Evolutionary conservation across 176 grass and related monocot species (phyloP).

Genomic region (Cenchrus purpureus): DNA sequence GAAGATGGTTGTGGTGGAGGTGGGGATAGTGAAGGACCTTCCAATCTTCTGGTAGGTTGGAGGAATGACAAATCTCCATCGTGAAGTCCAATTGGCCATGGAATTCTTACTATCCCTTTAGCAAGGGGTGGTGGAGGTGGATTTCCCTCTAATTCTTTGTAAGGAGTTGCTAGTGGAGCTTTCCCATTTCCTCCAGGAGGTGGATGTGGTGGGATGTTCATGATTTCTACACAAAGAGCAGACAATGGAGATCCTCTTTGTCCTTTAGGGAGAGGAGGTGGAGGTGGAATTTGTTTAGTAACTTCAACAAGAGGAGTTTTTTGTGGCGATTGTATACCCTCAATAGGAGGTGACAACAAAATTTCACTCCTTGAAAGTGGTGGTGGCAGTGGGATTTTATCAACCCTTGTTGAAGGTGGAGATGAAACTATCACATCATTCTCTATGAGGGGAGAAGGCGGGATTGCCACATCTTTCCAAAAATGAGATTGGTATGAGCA

Average conservation of each 20-base stretch:
- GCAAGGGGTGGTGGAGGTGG: slow-evolving; percentile 2
- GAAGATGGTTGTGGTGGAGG: neutral
- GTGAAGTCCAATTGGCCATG: slow-evolving; percentile 10
- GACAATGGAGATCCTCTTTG: slow-evolving; percentile 21
- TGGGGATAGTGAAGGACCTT: neutral
- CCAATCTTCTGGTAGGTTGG: neutral
- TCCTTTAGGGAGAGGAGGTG: neutral
- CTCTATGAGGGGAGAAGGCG: slow-evolving; percentile 5
- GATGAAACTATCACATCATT: slow-evolving; percentile 39
- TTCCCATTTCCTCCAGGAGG: neutral
- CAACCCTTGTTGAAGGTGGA: slow-evolving; percentile 12
- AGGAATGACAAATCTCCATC: neutral
- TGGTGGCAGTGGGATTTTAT: slow-evolving; percentile 8
- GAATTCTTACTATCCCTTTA: slow-evolving; percentile 11
- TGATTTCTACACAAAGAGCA: neutral
- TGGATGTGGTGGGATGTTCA: neutral
- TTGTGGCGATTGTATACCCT: neutral
- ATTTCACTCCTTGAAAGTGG: neutral
- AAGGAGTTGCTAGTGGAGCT: slow-evolving; percentile 9
- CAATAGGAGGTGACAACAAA: neutral
- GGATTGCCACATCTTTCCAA: slow-evolving; percentile 1
- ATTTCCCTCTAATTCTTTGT: neutral
- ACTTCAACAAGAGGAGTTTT: slow-evolving; percentile 15
- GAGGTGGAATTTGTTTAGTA: slow-evolving; percentile 22
- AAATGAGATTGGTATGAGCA: neutral